Conservation (phyloP, 2,329 filamentous ascomycete species). For the Colletotrichum trifolii region DNA sequence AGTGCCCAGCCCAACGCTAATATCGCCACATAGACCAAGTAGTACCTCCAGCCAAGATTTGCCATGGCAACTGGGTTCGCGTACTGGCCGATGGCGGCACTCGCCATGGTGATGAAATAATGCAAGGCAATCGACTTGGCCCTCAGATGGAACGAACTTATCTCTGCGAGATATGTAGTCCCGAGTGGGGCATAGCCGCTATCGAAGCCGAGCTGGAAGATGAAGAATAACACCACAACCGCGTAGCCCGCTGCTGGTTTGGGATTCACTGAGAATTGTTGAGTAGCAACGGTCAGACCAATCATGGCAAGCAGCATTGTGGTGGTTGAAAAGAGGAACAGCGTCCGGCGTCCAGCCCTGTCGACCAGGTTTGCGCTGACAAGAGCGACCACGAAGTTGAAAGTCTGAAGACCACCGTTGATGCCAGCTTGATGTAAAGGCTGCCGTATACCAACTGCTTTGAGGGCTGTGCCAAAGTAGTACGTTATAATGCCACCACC, state of each 20-base stretch:
- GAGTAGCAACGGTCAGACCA: conserved; percentile 47
- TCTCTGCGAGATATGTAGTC: conserved; percentile 1
- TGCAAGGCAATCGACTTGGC: conserved; percentile 1
- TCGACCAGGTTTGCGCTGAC: conserved; percentile 43
- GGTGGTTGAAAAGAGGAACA: conserved; percentile 38
- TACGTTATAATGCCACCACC: conserved; percentile 48
- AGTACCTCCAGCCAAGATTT: conserved; percentile 4
- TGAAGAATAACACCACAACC: conserved; percentile 1
- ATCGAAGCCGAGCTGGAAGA: conserved; percentile 7
- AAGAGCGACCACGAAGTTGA: conserved; percentile 41
- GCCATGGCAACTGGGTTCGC: conserved; percentile 1
- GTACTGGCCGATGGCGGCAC: not conserved
- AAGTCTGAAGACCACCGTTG: conserved; percentile 43
- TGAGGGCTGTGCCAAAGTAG: conserved; percentile 35
- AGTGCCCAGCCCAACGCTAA: not conserved
- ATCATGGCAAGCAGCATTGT: conserved; percentile 47
- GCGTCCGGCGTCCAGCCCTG: conserved; percentile 41
- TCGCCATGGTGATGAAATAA: conserved; percentile 1
- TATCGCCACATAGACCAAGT: not conserved
- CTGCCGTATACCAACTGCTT: conserved; percentile 37
- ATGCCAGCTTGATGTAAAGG: conserved; percentile 41
- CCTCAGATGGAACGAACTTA: conserved; percentile 8
- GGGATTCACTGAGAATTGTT: conserved; percentile 43
- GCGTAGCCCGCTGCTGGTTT: conserved; percentile 40
- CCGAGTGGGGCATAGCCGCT: not conserved